Evolutionary conservation across 2,329 filamentous ascomycete genomes (phyloP).

Genomic region (Venturia effusa): DNA sequence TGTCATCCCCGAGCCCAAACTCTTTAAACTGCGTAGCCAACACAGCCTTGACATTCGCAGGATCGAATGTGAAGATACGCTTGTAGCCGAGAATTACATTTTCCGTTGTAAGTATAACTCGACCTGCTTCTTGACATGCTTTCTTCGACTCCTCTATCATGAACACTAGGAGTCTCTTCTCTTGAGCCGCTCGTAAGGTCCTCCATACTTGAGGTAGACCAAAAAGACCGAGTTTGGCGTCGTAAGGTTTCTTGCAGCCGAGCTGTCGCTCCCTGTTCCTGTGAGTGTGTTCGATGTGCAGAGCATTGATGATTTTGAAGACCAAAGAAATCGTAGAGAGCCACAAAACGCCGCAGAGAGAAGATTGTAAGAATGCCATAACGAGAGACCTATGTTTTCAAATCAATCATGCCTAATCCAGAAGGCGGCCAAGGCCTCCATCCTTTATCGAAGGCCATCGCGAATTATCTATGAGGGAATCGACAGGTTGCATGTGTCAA

Average conservation of each 20-base stretch:
- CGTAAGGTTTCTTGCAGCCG: not conserved
- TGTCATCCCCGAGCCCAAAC: slow-evolving; percentile 24
- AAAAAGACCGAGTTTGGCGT: not conserved
- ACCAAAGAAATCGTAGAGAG: not conserved
- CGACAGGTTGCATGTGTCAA: not conserved
- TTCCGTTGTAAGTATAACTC: not conserved
- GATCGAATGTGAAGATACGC: slow-evolving; percentile 21
- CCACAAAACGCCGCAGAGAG: not conserved
- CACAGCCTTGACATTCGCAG: slow-evolving; percentile 37
- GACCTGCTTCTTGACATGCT: not conserved
- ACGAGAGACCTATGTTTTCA: not conserved
- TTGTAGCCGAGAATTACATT: not conserved
- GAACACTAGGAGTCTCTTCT: not conserved
- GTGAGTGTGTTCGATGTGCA: not conserved
- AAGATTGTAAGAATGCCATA: not conserved
- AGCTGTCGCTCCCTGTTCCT: not conserved
- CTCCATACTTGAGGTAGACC: not conserved
- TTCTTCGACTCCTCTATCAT: not conserved
- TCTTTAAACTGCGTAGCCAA: slow-evolving; percentile 36
- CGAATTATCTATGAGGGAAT: not conserved
- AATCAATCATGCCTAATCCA: not conserved
- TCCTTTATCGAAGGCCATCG: not conserved
- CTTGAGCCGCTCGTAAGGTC: not conserved
- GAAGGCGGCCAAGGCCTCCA: not conserved
- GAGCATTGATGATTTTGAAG: not conserved